phyloP scores from a whole-genome alignment of 352 stramenopile genomes.

The Phytopythium aichiense region DNA sequence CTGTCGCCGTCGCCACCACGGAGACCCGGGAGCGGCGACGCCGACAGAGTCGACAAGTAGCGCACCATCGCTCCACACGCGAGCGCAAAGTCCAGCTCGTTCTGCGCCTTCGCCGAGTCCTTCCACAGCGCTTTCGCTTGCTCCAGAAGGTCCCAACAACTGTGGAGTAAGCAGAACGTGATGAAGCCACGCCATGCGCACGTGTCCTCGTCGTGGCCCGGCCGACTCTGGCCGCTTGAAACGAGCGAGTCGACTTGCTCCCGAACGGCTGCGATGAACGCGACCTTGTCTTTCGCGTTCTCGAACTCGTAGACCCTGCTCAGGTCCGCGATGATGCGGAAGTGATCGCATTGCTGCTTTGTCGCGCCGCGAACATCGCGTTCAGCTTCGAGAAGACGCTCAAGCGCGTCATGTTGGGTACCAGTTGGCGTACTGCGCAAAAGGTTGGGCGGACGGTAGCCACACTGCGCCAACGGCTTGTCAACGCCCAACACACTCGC shows the following conservation, averaged over 20 bases:
- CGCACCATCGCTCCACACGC: slow-evolving; percentile 37
- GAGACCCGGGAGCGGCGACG: slow-evolving; percentile 15
- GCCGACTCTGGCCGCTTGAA: slow-evolving; percentile 3
- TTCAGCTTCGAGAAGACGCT: slow-evolving; percentile 24
- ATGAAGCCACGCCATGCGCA: slow-evolving; percentile 37
- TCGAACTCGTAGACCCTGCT: slow-evolving; percentile 40
- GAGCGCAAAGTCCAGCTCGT: slow-evolving; percentile 44
- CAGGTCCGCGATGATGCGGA: slow-evolving; percentile 44
- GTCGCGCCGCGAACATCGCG: slow-evolving; percentile 14
- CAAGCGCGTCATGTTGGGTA: slow-evolving; percentile 17
- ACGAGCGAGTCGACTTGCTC: slow-evolving; percentile 15
- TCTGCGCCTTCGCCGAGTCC: slow-evolving; percentile 16
- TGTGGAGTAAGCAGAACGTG: slow-evolving; percentile 48
- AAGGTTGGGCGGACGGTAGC: background rate
- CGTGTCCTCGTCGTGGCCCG: slow-evolving; percentile 2
- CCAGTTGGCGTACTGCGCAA: too few species aligned
- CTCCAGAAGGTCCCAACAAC: slow-evolving; percentile 47
- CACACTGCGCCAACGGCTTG: slow-evolving; percentile 8
- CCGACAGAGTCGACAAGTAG: slow-evolving; percentile 37
- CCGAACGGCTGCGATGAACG: slow-evolving; percentile 26
- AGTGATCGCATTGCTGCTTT: slow-evolving; percentile 44
- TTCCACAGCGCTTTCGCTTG: slow-evolving; percentile 25
- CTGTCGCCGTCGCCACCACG: slow-evolving; percentile 5
- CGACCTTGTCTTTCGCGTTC: slow-evolving; percentile 26
- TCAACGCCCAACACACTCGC: background rate